Base-by-base conservation (phyloP, 2,329 filamentous ascomycete species). In the Raffaelea arxii region DNA sequence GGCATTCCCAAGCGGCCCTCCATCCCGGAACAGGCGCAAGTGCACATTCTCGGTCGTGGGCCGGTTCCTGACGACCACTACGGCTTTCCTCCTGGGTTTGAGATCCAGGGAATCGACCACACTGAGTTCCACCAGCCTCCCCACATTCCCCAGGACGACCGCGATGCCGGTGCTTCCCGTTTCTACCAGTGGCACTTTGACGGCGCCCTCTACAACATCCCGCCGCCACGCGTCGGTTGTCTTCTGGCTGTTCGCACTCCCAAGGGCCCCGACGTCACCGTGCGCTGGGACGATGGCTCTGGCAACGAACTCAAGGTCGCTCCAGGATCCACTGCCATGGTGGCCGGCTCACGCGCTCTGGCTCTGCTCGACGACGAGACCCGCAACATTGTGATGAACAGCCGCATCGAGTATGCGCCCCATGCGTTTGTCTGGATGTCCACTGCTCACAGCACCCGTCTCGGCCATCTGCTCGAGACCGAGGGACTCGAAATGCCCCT, bases 101-200 rank as follows among this genome's bases (percentile, higher is more conserved):
- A 65, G 49, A 55, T 65, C 41, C 62, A 65, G 48, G 63, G 62
- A 5, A 61, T 64, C 37, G 57, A 64, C 45, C 62, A 63, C 46
- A 52, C 52, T n/a, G 55, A 61, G 22, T 65, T 64, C 50, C 63
- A 66, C 46, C 53, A 63, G 18, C 61, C 62, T n/a, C 63, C 63
- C 6, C 63, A 66, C 41, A 59, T 64, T 16, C 52, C 61, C 4
- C 52, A 51, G 4, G 58, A 54, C 25, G 62, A 66, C 24, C 54
- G 61, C 2, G 61, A 61, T 40, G 54, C 55, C 4, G 63, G 62
- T 4, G 55, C 58, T 27, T 59, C 56, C 27, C 53, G 62, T 3
- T 65, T 65, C 46, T 63, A 63, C 46, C 60, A 62, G 41, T 64
- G 62, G 62, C 62, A 64, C 47, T 64, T 60, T 51, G 62, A 64